phyloP scores from a whole-genome alignment of 1,284 basidiomycete species.

The Anthracocystis setariae region DNA sequence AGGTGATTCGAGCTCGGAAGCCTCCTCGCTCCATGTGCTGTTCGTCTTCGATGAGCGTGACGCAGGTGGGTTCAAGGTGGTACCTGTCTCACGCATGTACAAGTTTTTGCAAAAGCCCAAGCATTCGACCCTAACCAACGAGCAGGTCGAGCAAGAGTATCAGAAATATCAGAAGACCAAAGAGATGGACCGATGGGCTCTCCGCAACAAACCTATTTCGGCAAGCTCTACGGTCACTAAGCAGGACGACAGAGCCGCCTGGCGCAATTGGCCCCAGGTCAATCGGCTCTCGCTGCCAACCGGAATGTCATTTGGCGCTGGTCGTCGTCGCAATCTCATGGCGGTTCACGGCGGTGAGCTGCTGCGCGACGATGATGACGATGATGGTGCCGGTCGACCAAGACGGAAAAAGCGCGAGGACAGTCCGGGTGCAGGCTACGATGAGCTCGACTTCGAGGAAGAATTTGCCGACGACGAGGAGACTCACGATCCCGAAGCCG shows the following conservation, averaged over 20 bases:
- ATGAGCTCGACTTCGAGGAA: constrained; percentile 65
- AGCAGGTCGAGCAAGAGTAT: constrained; percentile 57
- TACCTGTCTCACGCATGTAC: constrained; percentile 64
- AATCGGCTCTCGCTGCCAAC: constrained; percentile 46
- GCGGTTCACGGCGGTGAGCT: constrained; percentile 52
- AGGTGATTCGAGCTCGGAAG: constrained; percentile 59
- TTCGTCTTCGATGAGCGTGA: constrained; percentile 66
- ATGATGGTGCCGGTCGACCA: constrained; percentile 23
- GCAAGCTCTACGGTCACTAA: constrained; percentile 19
- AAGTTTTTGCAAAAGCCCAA: constrained; percentile 65
- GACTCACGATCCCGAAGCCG: constrained; percentile 42
- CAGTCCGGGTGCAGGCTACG: constrained; percentile 49
- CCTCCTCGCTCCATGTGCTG: constrained; percentile 63
- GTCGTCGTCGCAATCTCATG: constrained; percentile 50
- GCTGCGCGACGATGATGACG: constrained; percentile 50
- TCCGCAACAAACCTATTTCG: constrained; percentile 45
- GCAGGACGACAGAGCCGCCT: constrained; percentile 41
- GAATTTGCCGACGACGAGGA: constrained; percentile 67
- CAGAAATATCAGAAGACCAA: constrained; percentile 53
- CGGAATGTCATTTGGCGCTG: constrained; percentile 43
- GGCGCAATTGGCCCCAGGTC: constrained; percentile 45
- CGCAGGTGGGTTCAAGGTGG: constrained; percentile 64
- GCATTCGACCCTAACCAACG: constrained; percentile 53
- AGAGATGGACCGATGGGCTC: constrained; percentile 52
- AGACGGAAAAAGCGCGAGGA: constrained; percentile 39